Percentiles rank a stretch among this genome's conserved stretches.
Conservation (phyloP, 306 rosid species). For the Corylus heterophylla region DNA sequence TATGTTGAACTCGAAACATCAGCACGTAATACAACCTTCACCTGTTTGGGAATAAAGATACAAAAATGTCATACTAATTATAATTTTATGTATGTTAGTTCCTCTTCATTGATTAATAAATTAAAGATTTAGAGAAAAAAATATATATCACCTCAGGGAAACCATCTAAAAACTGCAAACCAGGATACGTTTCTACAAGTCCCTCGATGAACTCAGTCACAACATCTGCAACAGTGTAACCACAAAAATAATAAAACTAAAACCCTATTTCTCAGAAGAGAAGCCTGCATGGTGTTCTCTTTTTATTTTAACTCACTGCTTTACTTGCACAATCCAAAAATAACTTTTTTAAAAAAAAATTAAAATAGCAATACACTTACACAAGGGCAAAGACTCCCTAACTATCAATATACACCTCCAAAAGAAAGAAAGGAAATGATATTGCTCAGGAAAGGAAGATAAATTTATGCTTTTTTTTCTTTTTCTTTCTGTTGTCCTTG, state of each 20-base stretch:
- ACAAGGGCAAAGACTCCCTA: background rate
- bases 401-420: background rate
- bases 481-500: background rate
- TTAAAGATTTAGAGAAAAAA: background rate
- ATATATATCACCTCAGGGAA: slow-evolving; percentile 65
- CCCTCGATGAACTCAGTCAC: slow-evolving; percentile 95
- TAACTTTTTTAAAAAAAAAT: too few species aligned
- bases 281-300: background rate
- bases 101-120: background rate
- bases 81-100: background rate
- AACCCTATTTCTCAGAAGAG: slow-evolving; percentile 9
- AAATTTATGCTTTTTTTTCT: background rate
- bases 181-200: slow-evolving; percentile 89
- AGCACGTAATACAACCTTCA: slow-evolving; percentile 90
- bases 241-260: slow-evolving; percentile 25
- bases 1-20: slow-evolving; percentile 73
- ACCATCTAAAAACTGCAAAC: slow-evolving; percentile 88
- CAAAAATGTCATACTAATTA: slow-evolving; percentile 3
- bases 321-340: background rate
- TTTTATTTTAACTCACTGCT: background rate
- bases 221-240: slow-evolving; percentile 65
- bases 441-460: background rate
- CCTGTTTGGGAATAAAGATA: slow-evolving; percentile 45
- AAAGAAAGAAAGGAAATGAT: background rate
- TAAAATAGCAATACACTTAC: background rate